These are phyloP conservation scores for Coemansia sp. DNA, from an alignment of 192 early-diverging fungal species.

Conservation along the genomic window DNA sequence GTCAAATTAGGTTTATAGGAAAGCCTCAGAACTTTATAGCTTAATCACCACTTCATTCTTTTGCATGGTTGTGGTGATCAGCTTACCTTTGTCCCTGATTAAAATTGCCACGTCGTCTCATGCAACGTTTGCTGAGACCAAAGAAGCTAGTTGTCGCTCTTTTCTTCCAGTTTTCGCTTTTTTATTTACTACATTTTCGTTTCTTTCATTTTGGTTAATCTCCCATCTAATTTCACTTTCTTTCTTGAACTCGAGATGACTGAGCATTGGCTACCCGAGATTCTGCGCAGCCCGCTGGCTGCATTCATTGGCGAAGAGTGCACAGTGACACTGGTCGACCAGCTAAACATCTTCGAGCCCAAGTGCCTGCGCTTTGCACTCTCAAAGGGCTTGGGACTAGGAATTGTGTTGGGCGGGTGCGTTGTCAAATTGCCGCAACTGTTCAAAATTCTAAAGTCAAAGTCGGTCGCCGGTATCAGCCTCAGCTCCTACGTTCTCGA, in stretches of 20 bases:
- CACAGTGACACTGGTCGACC: slow-evolving; percentile 70
- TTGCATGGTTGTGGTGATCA: background rate
- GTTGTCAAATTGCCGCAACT: slow-evolving; percentile 98
- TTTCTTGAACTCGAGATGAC: slow-evolving; percentile 17
- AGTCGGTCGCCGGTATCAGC: slow-evolving; percentile 80
- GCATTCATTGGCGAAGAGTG: slow-evolving; percentile 84
- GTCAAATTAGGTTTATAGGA: background rate
- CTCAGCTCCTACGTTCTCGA: slow-evolving; percentile 81
- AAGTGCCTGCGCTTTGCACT: slow-evolving; percentile 79
- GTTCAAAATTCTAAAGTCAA: slow-evolving; percentile 75
- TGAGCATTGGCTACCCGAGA: slow-evolving; percentile 57
- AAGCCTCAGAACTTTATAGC: background rate
- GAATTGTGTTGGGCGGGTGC: slow-evolving; percentile 92
- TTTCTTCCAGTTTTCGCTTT: background rate
- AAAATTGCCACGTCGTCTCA: background rate
- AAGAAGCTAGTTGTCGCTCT: background rate
- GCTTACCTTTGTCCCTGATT: background rate
- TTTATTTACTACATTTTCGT: background rate
- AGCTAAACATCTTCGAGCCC: slow-evolving; percentile 68
- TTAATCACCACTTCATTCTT: no score
- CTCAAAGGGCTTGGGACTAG: slow-evolving; percentile 89
- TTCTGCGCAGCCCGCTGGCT: slow-evolving; percentile 65
- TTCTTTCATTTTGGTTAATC: background rate
- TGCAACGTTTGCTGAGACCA: background rate
- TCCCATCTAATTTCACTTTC: background rate